A percentile compares a stretch with the other conserved stretches of the same genome.
Evolutionary conservation across 2,329 filamentous ascomycete genomes (phyloP).

Genomic region (Cladosporium sp.): DNA sequence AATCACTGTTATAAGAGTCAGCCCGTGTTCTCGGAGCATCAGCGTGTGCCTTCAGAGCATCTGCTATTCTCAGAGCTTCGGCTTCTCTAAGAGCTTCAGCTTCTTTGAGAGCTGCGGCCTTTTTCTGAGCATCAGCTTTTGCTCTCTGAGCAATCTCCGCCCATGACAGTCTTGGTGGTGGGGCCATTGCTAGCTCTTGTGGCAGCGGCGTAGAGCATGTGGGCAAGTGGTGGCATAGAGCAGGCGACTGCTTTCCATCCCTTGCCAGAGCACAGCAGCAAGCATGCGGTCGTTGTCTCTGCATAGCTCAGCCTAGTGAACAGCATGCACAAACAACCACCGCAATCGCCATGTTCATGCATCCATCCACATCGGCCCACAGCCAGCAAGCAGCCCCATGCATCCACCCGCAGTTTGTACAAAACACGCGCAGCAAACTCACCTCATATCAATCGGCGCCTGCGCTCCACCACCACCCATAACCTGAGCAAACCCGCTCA

Average conservation of each 20-base stretch:
- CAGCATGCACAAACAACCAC: neutral
- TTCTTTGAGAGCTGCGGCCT: too few species aligned
- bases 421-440: slow-evolving; percentile 22
- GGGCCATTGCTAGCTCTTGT: neutral
- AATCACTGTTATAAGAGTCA: slow-evolving; percentile 53
- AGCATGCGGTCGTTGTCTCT: neutral
- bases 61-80: neutral
- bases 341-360: neutral
- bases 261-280: neutral
- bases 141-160: neutral
- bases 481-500: slow-evolving; percentile 38
- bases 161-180: neutral
- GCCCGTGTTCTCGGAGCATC: slow-evolving; percentile 8
- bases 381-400: neutral
- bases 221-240: neutral
- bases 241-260: neutral
- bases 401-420: neutral
- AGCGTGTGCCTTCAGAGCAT: neutral
- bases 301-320: neutral
- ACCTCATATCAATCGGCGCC: slow-evolving; percentile 39
- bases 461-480: slow-evolving; percentile 37
- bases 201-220: neutral
- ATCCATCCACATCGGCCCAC: neutral
- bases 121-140: neutral
- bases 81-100: neutral